A percentile compares a stretch with the other conserved stretches of the same genome.
Evolutionary conservation across 1,284 basidiomycete species (phyloP).

Genomic region (Ustilago xerochloae): DNA sequence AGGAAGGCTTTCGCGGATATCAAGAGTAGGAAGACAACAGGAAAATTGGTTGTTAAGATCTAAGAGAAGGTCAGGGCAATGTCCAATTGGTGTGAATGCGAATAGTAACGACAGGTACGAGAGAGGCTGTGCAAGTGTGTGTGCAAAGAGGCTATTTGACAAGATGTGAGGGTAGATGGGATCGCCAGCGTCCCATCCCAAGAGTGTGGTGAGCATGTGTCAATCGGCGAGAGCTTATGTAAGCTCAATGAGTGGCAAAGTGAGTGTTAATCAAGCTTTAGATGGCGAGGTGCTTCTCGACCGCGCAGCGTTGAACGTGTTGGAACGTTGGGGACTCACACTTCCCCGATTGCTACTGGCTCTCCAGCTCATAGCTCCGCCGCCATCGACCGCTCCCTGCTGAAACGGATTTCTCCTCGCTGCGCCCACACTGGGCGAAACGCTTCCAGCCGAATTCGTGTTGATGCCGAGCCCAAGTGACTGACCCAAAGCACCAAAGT

Average conservation of each 20-base stretch:
- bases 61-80: background rate
- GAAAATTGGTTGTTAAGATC: slow-evolving; percentile 61
- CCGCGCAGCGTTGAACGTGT: background rate
- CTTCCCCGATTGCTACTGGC: slow-evolving; percentile 2
- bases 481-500: slow-evolving; percentile 23
- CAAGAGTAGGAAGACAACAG: slow-evolving; percentile 64
- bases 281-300: slow-evolving; percentile 21
- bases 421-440: slow-evolving; percentile 8
- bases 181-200: background rate
- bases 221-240: background rate
- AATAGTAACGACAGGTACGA: slow-evolving; percentile 1
- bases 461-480: slow-evolving; percentile 17
- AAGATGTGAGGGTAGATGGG: background rate
- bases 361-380: slow-evolving; percentile 20
- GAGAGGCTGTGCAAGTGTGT: background rate
- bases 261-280: slow-evolving; percentile 10
- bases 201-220: background rate
- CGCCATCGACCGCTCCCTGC: background rate
- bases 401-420: slow-evolving; percentile 12
- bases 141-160: background rate
- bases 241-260: background rate
- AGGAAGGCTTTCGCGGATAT: slow-evolving; percentile 83
- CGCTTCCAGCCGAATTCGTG: background rate
- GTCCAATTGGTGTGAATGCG: background rate
- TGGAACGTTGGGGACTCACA: slow-evolving; percentile 11